Base-by-base conservation (phyloP, 768 basidiomycete genomes). In the Leccinum variicolor region DNA sequence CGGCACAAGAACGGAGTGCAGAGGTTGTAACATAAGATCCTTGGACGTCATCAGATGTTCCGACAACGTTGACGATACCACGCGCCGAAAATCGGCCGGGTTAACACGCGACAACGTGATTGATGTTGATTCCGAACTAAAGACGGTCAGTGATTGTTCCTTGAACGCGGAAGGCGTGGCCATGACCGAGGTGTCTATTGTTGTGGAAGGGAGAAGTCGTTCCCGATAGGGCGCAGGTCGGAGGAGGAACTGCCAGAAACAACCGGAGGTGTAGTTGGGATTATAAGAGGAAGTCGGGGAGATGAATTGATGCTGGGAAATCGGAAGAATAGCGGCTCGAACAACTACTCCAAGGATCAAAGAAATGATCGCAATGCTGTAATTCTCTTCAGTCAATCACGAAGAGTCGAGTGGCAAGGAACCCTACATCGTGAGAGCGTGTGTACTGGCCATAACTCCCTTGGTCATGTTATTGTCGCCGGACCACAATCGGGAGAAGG, bases 361-460 rank as follows among this genome's bases (percentile, higher is more conserved):
- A 39, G 87, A 87, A 61, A 90, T 73, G 50, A 90, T 69, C 1
- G 87, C 85, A 58, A 90, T 79, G 50, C 89, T 90, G 60, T n/a
- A 48, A 59, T 45, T 52, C 25, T 26, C 28, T 53, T 67, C 23
- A 66, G 66, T 52, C 13, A 55, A 28, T 43, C 17, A 39, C 55
- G 33, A 46, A 60, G 3, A 57, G 62, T 41, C 61, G 49, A 25
- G 19, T 53, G 47, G 53, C 28, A 56, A 66, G 9, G 43, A 54
- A 53, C 43, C 85, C n/a, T 76, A 90, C 89, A 90, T 73, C 21
- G 86, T 87, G 50, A 86, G 75, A 34, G 86, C 78, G 64, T 85
- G 82, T 49, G 79, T 75, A 25, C 84, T 77, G 51, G 75, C 76
- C n/a, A 80, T 72, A 26, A 77, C 58, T 48, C 73, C 68, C 67